phyloP scores from a whole-genome alignment of 495 filamentous ascomycete species.

The Hypomontagnella monticulosa region DNA sequence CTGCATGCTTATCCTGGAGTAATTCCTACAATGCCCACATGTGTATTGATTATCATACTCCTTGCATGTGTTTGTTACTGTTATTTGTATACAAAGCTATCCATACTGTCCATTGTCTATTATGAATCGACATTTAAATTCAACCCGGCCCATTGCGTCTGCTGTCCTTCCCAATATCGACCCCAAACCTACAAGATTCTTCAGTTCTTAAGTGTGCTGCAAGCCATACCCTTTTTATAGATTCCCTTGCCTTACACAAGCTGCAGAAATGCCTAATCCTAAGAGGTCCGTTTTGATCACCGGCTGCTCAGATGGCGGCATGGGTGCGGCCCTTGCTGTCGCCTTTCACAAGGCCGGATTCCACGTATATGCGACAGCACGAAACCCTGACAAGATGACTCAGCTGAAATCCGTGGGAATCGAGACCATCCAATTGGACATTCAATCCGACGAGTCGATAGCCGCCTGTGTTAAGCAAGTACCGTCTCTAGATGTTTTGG shows the following conservation, averaged over 20 bases:
- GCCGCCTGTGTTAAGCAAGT: constrained; percentile 30
- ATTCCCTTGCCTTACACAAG: not conserved
- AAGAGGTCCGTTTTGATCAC: constrained; percentile 52
- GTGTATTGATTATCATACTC: no score
- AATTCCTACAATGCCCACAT: not conserved
- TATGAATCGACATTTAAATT: constrained; percentile 4
- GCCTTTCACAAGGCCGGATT: constrained; percentile 49
- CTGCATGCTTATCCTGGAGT: not conserved
- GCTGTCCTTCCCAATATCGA: not conserved
- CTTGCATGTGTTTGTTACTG: no score
- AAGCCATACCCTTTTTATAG: not conserved
- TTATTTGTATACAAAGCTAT: not conserved
- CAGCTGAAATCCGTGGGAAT: constrained; percentile 37
- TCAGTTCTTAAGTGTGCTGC: not conserved
- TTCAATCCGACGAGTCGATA: constrained; percentile 49
- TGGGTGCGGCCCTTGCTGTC: constrained; percentile 50
- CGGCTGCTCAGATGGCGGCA: constrained; percentile 57
- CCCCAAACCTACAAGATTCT: not conserved
- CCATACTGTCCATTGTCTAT: not conserved
- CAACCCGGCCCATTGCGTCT: not conserved
- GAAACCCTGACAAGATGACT: constrained; percentile 53
- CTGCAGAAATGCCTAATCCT: not conserved
- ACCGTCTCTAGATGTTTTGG: constrained; percentile 54
- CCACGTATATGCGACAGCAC: constrained; percentile 58
- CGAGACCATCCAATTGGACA: constrained; percentile 49